Evolutionary conservation across 805 yeast species (phyloP).

Genomic region (Kuraishia borneana): DNA sequence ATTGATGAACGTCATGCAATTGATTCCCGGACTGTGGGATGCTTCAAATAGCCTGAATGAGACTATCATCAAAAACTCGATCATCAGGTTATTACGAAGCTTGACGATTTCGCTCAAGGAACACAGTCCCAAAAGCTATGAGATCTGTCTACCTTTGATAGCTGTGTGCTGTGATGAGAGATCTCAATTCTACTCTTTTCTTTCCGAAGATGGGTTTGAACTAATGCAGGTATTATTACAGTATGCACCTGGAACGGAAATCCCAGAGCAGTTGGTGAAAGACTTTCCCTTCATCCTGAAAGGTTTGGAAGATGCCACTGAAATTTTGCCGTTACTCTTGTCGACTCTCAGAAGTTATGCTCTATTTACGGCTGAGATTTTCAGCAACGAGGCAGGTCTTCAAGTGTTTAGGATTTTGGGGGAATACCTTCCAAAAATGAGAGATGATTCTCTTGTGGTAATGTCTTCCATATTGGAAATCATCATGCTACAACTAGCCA

Average conservation of each 20-base stretch:
- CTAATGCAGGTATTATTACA: constrained; percentile 67
- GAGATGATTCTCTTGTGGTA: constrained; percentile 59
- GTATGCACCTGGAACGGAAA: constrained; percentile 36
- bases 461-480: constrained; percentile 46
- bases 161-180: constrained; percentile 48
- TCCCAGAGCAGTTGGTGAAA: constrained; percentile 27
- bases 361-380: constrained; percentile 31
- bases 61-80: constrained; percentile 35
- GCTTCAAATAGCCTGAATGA: constrained; percentile 31
- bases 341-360: constrained; percentile 55
- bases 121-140: constrained; percentile 35
- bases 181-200: constrained; percentile 40
- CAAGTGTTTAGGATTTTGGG: constrained; percentile 38
- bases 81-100: constrained; percentile 46
- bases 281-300: constrained; percentile 40
- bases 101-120: constrained; percentile 44
- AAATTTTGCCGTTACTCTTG: constrained; percentile 53
- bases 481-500: constrained; percentile 22
- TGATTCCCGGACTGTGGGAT: constrained; percentile 75
- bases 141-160: constrained; percentile 56
- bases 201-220: constrained; percentile 81
- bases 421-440: constrained; percentile 43
- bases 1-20: constrained; percentile 34
- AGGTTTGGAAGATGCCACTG: constrained; percentile 63
- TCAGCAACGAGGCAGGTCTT: constrained; percentile 24